These are phyloP conservation scores for Leishmania tarentolae DNA, from an alignment of 208 protist species.

Conservation along the genomic window DNA sequence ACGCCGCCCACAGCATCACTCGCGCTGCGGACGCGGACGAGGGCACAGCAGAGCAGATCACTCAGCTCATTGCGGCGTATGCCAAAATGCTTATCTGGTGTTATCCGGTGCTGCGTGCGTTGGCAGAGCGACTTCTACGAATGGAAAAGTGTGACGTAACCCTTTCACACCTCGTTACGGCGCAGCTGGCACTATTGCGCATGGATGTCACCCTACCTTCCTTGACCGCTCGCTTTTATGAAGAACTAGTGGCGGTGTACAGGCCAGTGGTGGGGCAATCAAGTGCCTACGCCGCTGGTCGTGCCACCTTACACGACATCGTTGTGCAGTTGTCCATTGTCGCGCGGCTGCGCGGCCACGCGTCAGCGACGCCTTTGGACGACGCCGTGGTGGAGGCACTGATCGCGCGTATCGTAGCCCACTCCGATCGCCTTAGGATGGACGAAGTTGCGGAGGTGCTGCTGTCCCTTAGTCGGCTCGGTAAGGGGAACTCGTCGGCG, in stretches of 20 bases:
- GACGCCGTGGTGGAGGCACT: constrained; percentile 2
- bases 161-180: constrained; percentile 51
- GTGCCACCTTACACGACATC: constrained; percentile 2
- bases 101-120: constrained; percentile 58
- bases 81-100: constrained; percentile 82
- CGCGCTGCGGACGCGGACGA: constrained; percentile 24
- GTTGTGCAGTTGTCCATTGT: constrained; percentile 46
- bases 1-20: constrained; percentile 50
- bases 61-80: constrained; percentile 62
- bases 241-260: constrained; percentile 8
- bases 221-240: constrained; percentile 32
- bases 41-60: constrained; percentile 32
- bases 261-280: background rate
- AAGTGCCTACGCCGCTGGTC: background rate
- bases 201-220: constrained; percentile 63
- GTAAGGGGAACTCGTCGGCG: constrained; percentile 12
- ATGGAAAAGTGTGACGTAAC: constrained; percentile 30
- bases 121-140: constrained; percentile 46
- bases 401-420: constrained; percentile 5
- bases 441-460: constrained; percentile 67
- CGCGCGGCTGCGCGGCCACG: constrained; percentile 26
- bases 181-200: constrained; percentile 61
- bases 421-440: constrained; percentile 14
- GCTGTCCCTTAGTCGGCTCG: constrained; percentile 64
- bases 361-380: background rate